Evolutionary conservation across 371 early-diverging fungal species (phyloP), one percentile per base, ranked within the genome.

Genomic region (Mortierella sp.): DNA sequence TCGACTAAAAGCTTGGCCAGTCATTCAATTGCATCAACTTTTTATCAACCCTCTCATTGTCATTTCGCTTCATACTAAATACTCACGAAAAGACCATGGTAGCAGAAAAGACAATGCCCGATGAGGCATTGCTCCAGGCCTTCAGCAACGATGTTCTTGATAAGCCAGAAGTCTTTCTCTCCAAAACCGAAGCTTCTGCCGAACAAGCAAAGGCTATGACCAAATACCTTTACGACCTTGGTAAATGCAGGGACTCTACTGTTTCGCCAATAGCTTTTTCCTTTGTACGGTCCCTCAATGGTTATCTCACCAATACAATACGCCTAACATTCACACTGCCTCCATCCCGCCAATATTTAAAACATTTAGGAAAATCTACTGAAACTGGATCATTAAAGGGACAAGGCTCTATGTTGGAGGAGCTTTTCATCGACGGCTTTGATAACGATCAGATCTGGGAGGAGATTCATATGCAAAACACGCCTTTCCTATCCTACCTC

Each of bases 371-470:
- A 41, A 81, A 81, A 63, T 55, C 76, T 21, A 69, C 65, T 4
- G 82, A 81, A 66, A 62, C 73, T 43, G 67, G 67, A 58, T 71
- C 66, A 69, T 41, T 75, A 63, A 81, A 81, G 70, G 63, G 65
- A 33, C 76, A 72, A 5, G 76, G 82, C 24, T 81, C 82, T 8
- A 72, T 72, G 69, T 61, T 81, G 60, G 82, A 72, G 52, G 91
- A 90, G 61, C 77, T 96, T 6, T 86, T 91, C 33, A 86, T 88
- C 5, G 92, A 94, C 48, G 96, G 95, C 0, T 95, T 95, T 74
- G 95, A 96, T 76, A 84, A 88, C 55, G 92, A 94, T 69, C 97
- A 96, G 88, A 92, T 97, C 61, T 98, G 98, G 98, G 96, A 96
- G 86, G 94, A 96, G 81, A 88, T 98, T 66, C 92, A 93, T 50